Base-by-base conservation (phyloP, 139 green algal genomes). In the Volvox africanus region DNA sequence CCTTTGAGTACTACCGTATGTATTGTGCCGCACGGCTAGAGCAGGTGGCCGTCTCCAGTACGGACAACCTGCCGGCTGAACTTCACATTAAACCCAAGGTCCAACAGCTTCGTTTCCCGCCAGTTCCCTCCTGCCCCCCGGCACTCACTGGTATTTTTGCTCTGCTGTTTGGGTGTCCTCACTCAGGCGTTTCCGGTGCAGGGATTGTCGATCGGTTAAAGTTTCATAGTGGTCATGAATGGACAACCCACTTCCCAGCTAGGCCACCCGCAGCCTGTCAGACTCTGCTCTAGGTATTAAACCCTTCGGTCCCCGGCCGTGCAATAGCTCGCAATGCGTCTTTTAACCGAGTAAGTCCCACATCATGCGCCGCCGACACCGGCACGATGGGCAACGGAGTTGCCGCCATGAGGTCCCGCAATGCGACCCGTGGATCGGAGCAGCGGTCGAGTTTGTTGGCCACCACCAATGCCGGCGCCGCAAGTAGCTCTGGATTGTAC, bases 401-500 rank as follows among this genome's bases (percentile, higher is more conserved):
- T 26, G 84, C 91, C 22, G 80, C 83, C 61, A 82, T 86, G 20
- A 95, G 68, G 22, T 21, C 28, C 9, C 62, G 32, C 28, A 95
- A 24, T 5, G 93, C 90, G 19, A 67, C 89, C 37, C 68, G 81
- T 26, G 87, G 91, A 55, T 87, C 82, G 21, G 71, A 13, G 32
- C 92, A 50, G 33, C 90, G 75, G 86, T 97, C 96, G 21, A 93
- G 32, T 86, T 97, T 97, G 93, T 97, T 97, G 65, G 92, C 95
- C 19, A 97, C 88, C 20, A 97, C 91, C n/a, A 97, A 33, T 5
- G 91, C 82, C 1, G 95, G 92, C 9, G 91, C 90, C 1, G 65
- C 12, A 21, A 94, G 65, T 6, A 96, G 78, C 2, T 21, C 24
- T 0, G 89, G 71, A 3, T 92, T 91, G 92, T 95, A 97, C 3